Base-by-base conservation (phyloP, 2,329 filamentous ascomycete species). In the Fusarium sp. region DNA sequence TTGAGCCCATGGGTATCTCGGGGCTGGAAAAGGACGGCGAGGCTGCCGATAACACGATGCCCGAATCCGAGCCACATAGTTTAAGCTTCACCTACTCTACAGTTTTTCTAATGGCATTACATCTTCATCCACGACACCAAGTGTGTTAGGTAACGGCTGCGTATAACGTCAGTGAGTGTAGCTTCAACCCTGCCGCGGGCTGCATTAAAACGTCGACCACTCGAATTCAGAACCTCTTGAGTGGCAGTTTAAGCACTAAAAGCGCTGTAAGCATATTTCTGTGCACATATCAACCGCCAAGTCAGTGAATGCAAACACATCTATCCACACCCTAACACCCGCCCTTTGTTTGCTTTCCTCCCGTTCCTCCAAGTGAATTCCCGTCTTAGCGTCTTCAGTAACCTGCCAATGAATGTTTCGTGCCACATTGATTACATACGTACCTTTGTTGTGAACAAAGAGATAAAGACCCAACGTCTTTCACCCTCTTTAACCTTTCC, bases 21-120 rank as follows among this genome's bases (percentile, higher is more conserved):
- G 80, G 77, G 22, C 63, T 81, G 38, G 77, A 80, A 45, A 81
- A 82, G 63, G 83, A 86, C 33, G 85, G 88, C 10, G 86, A 87
- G 54, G 83, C 83, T 58, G 83, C 85, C 64, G 81, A 83, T 27
- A 79, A 80, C 33, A 88, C 90, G 57, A 84, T 86, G 32, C 85
- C 86, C n/a, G 84, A 86, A 54, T 94, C 92, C 9, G 80, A 82
- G 73, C 79, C 79, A 57, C 3, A 6, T 27, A 2, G 3, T 47
- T 11, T 9, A 47, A 11, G 8, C 5, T 47, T 47, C 15, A 47
- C 27, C 8, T 30, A 30, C 6, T 30, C 47, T 1, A 52, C 4
- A 6, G 9, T 11, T 17, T 30, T n/a, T 5, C 27, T 30, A 12
- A n/a, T 1, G 15, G 15, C 25, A 30, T 50, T 25, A 12, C 4